Conservation (phyloP, 163 green algal genomes). For the Chlorella variabilis region DNA sequence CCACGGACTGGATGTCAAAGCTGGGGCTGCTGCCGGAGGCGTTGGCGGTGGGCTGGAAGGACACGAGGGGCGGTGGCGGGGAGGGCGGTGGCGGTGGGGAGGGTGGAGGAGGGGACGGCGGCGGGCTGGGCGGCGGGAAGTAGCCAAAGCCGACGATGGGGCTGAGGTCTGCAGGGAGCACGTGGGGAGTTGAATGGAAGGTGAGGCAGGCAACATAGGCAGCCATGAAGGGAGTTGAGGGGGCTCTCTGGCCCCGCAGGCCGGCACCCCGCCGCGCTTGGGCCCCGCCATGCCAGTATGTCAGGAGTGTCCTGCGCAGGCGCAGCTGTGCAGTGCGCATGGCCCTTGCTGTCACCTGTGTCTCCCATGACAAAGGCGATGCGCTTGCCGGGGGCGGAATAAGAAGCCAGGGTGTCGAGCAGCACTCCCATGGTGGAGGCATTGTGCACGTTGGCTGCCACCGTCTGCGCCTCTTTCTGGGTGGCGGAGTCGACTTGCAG, state of each 20-base stretch:
- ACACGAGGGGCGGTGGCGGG: constrained; percentile 25
- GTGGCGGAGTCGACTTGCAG: constrained; percentile 10
- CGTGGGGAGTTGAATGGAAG: neutral
- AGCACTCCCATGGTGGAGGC: constrained; percentile 1
- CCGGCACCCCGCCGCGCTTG: too few species aligned
- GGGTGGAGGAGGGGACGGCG: constrained; percentile 15
- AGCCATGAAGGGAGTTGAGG: too few species aligned
- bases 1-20: constrained; percentile 8
- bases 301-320: neutral
- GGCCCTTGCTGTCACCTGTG: neutral
- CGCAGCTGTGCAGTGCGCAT: too few species aligned
- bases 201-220: too few species aligned
- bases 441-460: constrained; percentile 21
- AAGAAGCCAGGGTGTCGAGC: neutral
- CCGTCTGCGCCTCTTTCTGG: neutral
- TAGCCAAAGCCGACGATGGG: constrained; percentile 45
- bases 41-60: neutral
- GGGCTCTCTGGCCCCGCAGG: too few species aligned
- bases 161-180: constrained; percentile 1
- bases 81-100: constrained; percentile 37
- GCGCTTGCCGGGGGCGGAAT: neutral
- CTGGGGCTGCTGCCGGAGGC: neutral
- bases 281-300: too few species aligned
- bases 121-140: constrained; percentile 45
- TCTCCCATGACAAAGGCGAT: constrained; percentile 2